These are phyloP conservation scores for Waltergamsia citrina DNA, from an alignment of 2,329 filamentous ascomycete species.

Conservation along the genomic window DNA sequence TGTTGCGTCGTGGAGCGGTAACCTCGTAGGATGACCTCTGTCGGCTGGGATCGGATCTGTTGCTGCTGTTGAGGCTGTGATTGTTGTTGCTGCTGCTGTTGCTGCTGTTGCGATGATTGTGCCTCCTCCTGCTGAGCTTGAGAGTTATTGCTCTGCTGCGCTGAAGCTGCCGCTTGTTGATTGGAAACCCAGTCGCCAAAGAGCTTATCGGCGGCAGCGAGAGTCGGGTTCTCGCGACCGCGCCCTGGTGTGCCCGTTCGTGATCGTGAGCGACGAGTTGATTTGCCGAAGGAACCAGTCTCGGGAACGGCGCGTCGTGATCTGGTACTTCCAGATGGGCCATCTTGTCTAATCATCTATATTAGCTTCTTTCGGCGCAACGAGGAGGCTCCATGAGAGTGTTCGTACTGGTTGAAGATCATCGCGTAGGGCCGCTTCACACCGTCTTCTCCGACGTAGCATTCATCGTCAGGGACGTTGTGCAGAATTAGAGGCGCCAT, in stretches of 20 bases:
- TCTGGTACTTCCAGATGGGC: slow-evolving; percentile 33
- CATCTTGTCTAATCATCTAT: slow-evolving; percentile 37
- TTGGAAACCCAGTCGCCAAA: slow-evolving; percentile 49
- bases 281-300: slow-evolving; percentile 57
- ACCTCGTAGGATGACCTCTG: slow-evolving; percentile 79
- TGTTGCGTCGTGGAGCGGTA: slow-evolving; percentile 57
- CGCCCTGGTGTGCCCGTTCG: slow-evolving; percentile 47
- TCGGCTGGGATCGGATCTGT: slow-evolving; percentile 23
- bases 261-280: slow-evolving; percentile 53
- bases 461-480: slow-evolving; percentile 59
- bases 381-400: too few relatives aligned
- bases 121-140: slow-evolving; percentile 26
- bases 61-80: slow-evolving; percentile 17
- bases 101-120: slow-evolving; percentile 19
- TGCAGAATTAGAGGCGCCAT: slow-evolving; percentile 61
- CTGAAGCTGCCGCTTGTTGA: slow-evolving; percentile 24
- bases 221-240: slow-evolving; percentile 46
- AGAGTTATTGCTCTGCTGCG: slow-evolving; percentile 10
- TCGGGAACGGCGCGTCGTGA: slow-evolving; percentile 46
- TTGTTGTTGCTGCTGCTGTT: slow-evolving; percentile 25
- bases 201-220: slow-evolving; percentile 51
- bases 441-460: slow-evolving; percentile 57
- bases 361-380: slow-evolving; percentile 2
- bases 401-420: slow-evolving; percentile 51
- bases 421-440: slow-evolving; percentile 57